Evolutionary conservation across 441 rosid genomes (phyloP), one percentile per base, ranked within the genome.

Genomic region (Euphorbia schlechtendalii): DNA sequence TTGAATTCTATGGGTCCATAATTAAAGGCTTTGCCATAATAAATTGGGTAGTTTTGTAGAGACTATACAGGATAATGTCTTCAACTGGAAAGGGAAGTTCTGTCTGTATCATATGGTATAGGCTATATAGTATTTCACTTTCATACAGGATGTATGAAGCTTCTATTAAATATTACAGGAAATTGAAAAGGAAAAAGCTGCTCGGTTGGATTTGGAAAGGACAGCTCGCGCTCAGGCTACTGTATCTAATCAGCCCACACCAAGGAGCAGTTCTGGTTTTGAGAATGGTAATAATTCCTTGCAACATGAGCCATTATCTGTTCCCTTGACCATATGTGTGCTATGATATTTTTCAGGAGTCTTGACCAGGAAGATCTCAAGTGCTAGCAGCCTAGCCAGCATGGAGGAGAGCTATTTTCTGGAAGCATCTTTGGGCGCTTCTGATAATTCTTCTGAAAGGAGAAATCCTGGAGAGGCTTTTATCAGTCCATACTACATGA

Each of bases 341-440:
- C 7, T 48, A 5, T 70, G 32, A 68, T 55, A 56, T 66, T 40
- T 57, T 78, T 14, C 82, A 89, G 99, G 92, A 75, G 79, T 70
- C 81, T 74, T 84, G 81, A 76, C 68, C 41, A 83, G 95, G 43
- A 92, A 80, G 72, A 85, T 86, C 70, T 89, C 97, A 66, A 95
- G 76, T 61, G 82, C 96, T 60, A 80, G 89, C 77, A 95, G 97
- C 77, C 74, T 90, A 46, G 94, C 96, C 63, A 89, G 95, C 84
- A 80, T 90, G 86, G 99, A 95, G 86, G 99, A 92, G 79, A 86
- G 99, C 74, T 85, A 86, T 80, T 95, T 74, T 77, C 89, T 95
- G 68, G 96, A 92, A 77, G 91, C 97, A 61, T 89, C 99, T 60
- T 80, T 95, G 75, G 96, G 88, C 71, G 77, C 94, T 17, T 86